Base-by-base conservation (phyloP, 495 filamentous ascomycete species). In the Melanomma pulvis-pyrius region DNA sequence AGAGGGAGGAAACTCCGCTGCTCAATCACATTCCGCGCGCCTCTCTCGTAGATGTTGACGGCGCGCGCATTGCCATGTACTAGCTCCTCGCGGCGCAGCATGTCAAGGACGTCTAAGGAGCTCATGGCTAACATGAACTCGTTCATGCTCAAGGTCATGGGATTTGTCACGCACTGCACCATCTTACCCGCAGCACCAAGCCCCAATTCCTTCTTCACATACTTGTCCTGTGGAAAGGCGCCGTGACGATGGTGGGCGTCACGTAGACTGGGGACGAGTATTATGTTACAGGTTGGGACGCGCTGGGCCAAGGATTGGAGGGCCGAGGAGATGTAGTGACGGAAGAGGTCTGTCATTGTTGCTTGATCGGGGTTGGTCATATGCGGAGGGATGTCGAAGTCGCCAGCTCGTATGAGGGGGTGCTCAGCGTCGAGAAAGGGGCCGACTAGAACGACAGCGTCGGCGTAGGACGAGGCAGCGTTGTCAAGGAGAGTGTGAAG, bases 361-460 rank as follows among this genome's bases (percentile, higher is more conserved):
- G 86, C 88, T 2, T 85, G 86, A 73, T 93, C 91, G 0, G 89
- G 86, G 54, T 86, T 77, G 15, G 80, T 77, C n/a, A 86, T 78
- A 59, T 88, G 84, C 3, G 91, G 85, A 4, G 91, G 92, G 25
- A 97, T 83, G 70, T 96, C 93, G 70, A 96, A 96, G 72, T 96
- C 92, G 22, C 94, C 94, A 1, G 87, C 83, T 58, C 89, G 88
- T 53, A 98, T 83, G n/a, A 94, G 79, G 3, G 94, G 93, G 71
- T 98, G 94, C 64, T 96, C 92, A 47, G 86, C 80, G 73, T 98
- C 94, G 59, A 98, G 81, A 74, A 98, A 96, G 1, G 94, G 94
- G 0, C 94, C 94, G 48, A 85, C 77, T 25, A 98, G 81, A 17
- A 98, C 82, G 30, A 98, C 75, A n/a, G 85, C 84, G 71, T 98